Conservation (phyloP, 140 eudicot genomes). For the Bidens hawaiensis region DNA sequence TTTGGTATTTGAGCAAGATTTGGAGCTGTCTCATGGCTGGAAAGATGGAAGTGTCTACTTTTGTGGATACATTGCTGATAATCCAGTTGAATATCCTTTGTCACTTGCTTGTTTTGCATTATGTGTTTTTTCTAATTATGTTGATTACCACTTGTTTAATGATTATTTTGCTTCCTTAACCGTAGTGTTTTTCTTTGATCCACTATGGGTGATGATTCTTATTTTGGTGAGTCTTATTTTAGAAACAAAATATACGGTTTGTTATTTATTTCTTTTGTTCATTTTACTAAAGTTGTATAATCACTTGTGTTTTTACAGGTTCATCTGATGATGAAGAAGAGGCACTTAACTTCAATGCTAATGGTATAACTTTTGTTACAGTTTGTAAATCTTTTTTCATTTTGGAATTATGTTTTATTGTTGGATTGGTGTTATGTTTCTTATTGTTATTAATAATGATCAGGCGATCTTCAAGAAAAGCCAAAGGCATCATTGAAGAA, state of each 20-base stretch:
- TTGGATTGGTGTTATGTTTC: not conserved
- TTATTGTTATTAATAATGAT: not conserved
- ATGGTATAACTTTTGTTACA: not conserved
- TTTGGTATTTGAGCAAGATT: conserved; percentile 54
- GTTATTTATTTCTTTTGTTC: not conserved
- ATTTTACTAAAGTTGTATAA: not conserved
- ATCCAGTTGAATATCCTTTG: conserved; percentile 27
- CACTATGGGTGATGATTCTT: not conserved
- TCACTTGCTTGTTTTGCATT: not conserved
- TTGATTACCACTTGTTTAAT: not conserved
- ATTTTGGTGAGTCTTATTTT: not conserved
- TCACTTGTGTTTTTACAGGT: not conserved
- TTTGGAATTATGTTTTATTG: not conserved
- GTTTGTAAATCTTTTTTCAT: no score
- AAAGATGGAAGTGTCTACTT: conserved; percentile 66
- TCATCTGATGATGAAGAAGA: conserved; percentile 11
- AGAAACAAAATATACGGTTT: no score
- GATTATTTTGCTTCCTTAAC: conserved; percentile 6
- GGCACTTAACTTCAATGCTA: conserved; percentile 16
- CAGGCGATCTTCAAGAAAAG: not conserved
- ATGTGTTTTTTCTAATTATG: not conserved
- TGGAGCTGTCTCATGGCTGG: conserved; percentile 71
- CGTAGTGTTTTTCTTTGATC: not conserved
- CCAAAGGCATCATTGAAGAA: conserved; percentile 2
- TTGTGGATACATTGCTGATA: conserved; percentile 53